Base-by-base conservation (phyloP, 495 filamentous ascomycete genomes). In the Talaromyces borbonicus region DNA sequence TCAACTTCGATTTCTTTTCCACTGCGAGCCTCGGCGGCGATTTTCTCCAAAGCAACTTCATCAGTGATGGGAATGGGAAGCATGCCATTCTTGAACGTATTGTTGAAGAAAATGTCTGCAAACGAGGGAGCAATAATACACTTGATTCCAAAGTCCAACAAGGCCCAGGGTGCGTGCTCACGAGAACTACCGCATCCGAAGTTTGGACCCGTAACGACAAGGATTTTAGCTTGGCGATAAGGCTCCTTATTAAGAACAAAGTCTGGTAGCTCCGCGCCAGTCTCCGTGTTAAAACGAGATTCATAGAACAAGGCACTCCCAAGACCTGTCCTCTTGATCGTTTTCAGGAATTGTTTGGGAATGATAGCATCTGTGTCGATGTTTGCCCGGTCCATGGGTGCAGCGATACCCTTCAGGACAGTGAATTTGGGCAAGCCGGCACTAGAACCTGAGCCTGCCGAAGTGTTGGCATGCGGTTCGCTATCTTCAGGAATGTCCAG, bases 81-180 rank as follows among this genome's bases (percentile, higher is more conserved):
- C 92, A 98, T 98, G 66, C 90, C 92, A 69, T 98, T 98, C 76
- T 98, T 98, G 78, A 96, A 96, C 14, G 87, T 93, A 71, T 98
- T 98, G 77, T 96, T 98, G 79, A 89, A 94, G 78, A 96, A 96
- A 66, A 98, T 98, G 58, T 98, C 92, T 48, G 88, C 90, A 56
- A 85, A 98, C 12, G 81, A 86, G 8, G 89, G 87, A 1, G 90
- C 92, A 53, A 97, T 94, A 51, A 97, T 75, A 59, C 84, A 89
- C 56, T 82, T 86, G 68, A 98, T 92, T 48, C 92, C 92, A 55
- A 97, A 97, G 65, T 98, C 92, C 39, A 92, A 80, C 20, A 98
- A 74, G 16, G 92, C 90, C 92, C 92, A 98, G 19, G 92, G 92
- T 12, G 92, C 92, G 70, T 98, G 92, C 67, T 98, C 92, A 52